Conservation (phyloP, 2,329 filamentous ascomycete species). For the Apiospora kogelbergensis region DNA sequence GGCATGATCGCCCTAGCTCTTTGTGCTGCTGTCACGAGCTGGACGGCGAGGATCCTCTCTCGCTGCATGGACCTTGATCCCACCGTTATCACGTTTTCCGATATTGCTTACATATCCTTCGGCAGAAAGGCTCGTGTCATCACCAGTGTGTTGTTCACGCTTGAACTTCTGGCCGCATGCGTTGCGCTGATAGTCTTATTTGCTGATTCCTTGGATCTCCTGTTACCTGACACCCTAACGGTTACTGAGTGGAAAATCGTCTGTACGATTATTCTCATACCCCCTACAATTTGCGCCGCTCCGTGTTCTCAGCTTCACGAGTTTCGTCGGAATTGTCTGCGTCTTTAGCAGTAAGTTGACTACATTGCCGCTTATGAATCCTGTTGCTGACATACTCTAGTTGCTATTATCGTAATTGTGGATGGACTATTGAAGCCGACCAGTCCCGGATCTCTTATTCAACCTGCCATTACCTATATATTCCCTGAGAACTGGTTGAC, state of each 20-base stretch:
- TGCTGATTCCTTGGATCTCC: slow-evolving; percentile 78
- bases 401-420: slow-evolving; percentile 78
- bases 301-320: slow-evolving; percentile 83
- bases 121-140: slow-evolving; percentile 77
- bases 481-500: slow-evolving; percentile 86
- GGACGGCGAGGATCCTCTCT: slow-evolving; percentile 82
- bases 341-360: slow-evolving; percentile 79
- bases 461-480: slow-evolving; percentile 77
- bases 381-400: slow-evolving; percentile 40
- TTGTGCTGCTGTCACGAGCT: slow-evolving; percentile 74
- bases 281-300: slow-evolving; percentile 85
- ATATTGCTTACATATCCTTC: slow-evolving; percentile 88
- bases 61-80: slow-evolving; percentile 87
- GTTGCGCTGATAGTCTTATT: slow-evolving; percentile 93
- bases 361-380: neutral
- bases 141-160: slow-evolving; percentile 81
- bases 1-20: slow-evolving; percentile 74
- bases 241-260: slow-evolving; percentile 80
- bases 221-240: slow-evolving; percentile 69
- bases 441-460: slow-evolving; percentile 76
- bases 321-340: slow-evolving; percentile 86
- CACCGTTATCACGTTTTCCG: slow-evolving; percentile 89
- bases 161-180: slow-evolving; percentile 85
- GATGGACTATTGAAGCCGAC: slow-evolving; percentile 85
- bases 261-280: slow-evolving; percentile 75